Conservation (phyloP, 2,329 filamentous ascomycete species). For the Corniculantispora saksenae region DNA sequence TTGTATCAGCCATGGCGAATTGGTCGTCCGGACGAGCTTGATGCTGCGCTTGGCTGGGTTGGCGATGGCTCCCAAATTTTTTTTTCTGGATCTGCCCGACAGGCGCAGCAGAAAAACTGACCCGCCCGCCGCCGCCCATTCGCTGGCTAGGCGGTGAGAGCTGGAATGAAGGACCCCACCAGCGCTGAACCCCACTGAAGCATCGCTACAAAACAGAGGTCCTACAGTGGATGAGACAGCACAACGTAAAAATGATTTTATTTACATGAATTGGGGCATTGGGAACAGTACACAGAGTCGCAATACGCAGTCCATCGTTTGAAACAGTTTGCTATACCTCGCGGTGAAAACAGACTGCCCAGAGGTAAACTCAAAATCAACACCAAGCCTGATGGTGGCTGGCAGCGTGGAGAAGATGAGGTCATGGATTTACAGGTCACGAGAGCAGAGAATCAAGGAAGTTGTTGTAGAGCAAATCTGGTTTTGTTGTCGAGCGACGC, state of each 20-base stretch:
- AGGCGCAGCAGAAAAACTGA: slow-evolving; percentile 23
- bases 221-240: not conserved
- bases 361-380: not conserved
- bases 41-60: slow-evolving; percentile 26
- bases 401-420: not conserved
- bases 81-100: slow-evolving; percentile 31
- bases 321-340: no score
- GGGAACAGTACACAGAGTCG: no score
- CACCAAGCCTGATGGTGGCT: not conserved
- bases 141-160: slow-evolving; percentile 26
- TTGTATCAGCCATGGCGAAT: slow-evolving; percentile 40
- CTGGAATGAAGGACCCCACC: not conserved
- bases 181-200: slow-evolving; percentile 15
- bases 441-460: not conserved
- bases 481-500: slow-evolving; percentile 19
- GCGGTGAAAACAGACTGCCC: not conserved
- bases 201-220: not conserved
- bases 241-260: not conserved
- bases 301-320: no score
- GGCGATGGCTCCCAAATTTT: slow-evolving; percentile 30
- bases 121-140: slow-evolving; percentile 25
- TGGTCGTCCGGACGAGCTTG: not conserved
- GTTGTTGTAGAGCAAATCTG: slow-evolving; percentile 19
- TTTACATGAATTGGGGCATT: no score
- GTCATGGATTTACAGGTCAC: slow-evolving; percentile 13